Conservation (phyloP, 352 stramenopile species). For the Phytophthora fragariaefolia region DNA sequence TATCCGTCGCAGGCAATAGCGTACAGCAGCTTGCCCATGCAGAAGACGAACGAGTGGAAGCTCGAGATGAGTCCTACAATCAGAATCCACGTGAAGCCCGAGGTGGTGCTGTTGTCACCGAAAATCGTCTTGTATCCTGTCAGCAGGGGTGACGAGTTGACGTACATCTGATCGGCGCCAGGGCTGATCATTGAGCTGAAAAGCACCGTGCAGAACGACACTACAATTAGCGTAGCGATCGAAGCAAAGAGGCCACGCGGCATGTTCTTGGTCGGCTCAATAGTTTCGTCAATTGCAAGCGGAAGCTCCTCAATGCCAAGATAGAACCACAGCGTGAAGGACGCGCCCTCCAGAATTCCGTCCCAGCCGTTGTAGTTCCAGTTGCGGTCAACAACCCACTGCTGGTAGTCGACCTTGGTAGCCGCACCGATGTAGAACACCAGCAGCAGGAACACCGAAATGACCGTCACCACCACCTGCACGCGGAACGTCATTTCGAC, state of each 20-base stretch:
- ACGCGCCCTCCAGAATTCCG: slow-evolving; percentile 53
- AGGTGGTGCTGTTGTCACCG: slow-evolving; percentile 62
- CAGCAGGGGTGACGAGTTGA: slow-evolving; percentile 50
- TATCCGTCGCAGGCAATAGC: slow-evolving; percentile 66
- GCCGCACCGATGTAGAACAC: slow-evolving; percentile 62
- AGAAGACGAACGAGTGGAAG: slow-evolving; percentile 77
- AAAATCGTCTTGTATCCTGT: slow-evolving; percentile 67
- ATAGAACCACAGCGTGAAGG: slow-evolving; percentile 61
- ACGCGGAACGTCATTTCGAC: too few relatives aligned
- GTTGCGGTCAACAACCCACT: slow-evolving; percentile 51
- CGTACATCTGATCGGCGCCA: slow-evolving; percentile 46
- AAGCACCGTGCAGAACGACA: slow-evolving; percentile 59
- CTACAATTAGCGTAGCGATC: slow-evolving; percentile 49
- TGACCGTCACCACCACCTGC: slow-evolving; percentile 57
- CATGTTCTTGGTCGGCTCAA: slow-evolving; percentile 66
- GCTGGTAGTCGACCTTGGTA: slow-evolving; percentile 51
- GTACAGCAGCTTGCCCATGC: slow-evolving; percentile 64
- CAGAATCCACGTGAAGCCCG: slow-evolving; percentile 63
- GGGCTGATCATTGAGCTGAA: slow-evolving; percentile 65
- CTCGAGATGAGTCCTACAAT: slow-evolving; percentile 57
- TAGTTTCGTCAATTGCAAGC: slow-evolving; percentile 63
- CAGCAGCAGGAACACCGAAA: slow-evolving; percentile 62
- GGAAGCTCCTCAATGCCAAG: slow-evolving; percentile 45
- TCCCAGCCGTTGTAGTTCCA: slow-evolving; percentile 57
- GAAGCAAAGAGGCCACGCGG: slow-evolving; percentile 51